A percentile compares a stretch with the other conserved stretches of the same genome.
phyloP scores from a whole-genome alignment of 2,329 filamentous ascomycete species.

The Aaosphaeria pasadenensis region DNA sequence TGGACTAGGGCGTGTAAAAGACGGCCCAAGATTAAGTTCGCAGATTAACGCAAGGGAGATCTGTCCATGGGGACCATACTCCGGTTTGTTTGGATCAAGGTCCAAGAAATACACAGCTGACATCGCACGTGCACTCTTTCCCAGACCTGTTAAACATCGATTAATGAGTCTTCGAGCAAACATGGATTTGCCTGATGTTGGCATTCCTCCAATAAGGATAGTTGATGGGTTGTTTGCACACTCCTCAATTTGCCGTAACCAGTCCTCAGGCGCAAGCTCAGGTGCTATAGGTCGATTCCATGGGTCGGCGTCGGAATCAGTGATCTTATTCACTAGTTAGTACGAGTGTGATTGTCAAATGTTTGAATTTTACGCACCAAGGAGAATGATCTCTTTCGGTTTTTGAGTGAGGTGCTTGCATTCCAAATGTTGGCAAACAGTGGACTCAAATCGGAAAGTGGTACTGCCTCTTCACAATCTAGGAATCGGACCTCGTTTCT shows the following conservation, averaged over 20 bases:
- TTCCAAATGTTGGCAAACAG: slow-evolving; percentile 68
- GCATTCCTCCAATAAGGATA: slow-evolving; percentile 66
- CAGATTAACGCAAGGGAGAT: slow-evolving; percentile 64
- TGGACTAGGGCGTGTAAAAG: slow-evolving; percentile 60
- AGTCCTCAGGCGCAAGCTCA: slow-evolving; percentile 60
- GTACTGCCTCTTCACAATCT: slow-evolving; percentile 46
- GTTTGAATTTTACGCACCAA: slow-evolving; percentile 10
- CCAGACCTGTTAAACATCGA: slow-evolving; percentile 56
- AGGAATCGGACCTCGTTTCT: slow-evolving; percentile 47
- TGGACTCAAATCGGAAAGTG: slow-evolving; percentile 61
- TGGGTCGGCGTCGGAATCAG: slow-evolving; percentile 23
- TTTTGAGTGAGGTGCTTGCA: slow-evolving; percentile 24
- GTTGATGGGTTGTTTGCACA: slow-evolving; percentile 32
- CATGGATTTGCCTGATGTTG: slow-evolving; percentile 73
- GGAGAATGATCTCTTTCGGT: slow-evolving; percentile 27
- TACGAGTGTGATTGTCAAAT: neutral
- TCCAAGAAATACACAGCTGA: slow-evolving; percentile 62
- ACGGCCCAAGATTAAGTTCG: slow-evolving; percentile 61
- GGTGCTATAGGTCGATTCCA: slow-evolving; percentile 25
- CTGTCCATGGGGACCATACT: slow-evolving; percentile 68
- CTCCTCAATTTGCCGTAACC: slow-evolving; percentile 42
- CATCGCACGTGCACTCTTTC: slow-evolving; percentile 20
- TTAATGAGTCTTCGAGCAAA: slow-evolving; percentile 67
- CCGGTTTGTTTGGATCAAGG: slow-evolving; percentile 74
- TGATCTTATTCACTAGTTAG: slow-evolving; percentile 13